These are phyloP conservation scores for Homolaphlyctis polyrhiza DNA, from an alignment of 371 early-diverging fungal species.

Conservation along the genomic window DNA sequence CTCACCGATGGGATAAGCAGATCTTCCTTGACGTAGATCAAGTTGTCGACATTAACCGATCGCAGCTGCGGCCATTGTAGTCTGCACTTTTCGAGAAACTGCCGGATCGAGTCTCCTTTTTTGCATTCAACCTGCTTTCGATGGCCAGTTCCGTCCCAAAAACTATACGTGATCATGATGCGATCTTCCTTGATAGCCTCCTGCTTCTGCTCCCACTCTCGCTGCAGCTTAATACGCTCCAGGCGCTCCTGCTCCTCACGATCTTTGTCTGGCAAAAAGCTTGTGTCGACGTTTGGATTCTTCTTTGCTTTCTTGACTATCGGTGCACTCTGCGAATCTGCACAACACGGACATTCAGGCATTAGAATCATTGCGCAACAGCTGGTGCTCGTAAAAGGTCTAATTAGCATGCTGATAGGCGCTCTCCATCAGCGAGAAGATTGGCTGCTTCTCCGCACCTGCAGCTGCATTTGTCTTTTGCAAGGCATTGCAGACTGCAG, in stretches of 20 bases:
- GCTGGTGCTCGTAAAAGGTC: not conserved
- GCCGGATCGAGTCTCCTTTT: conserved; percentile 85
- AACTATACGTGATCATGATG: conserved; percentile 82
- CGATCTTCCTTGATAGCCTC: conserved; percentile 64
- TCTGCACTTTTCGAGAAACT: conserved; percentile 80
- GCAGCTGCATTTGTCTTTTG: too few relatives aligned
- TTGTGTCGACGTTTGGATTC: conserved; percentile 88
- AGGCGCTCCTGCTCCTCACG: conserved; percentile 74
- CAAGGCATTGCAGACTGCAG: too few relatives aligned
- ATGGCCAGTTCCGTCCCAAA: conserved; percentile 95
- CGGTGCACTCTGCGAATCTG: too few relatives aligned
- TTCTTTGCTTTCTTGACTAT: conserved; percentile 61
- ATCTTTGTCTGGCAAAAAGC: conserved; percentile 88
- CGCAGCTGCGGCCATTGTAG: conserved; percentile 77
- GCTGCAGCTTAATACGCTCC: conserved; percentile 68
- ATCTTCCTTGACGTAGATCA: conserved; percentile 94
- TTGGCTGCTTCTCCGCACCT: too few relatives aligned
- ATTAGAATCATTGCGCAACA: too few relatives aligned
- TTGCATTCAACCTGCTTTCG: conserved; percentile 78
- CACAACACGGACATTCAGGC: too few relatives aligned
- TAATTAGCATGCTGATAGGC: not conserved
- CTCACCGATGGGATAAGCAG: conserved; percentile 89
- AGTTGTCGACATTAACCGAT: conserved; percentile 75
- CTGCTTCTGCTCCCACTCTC: conserved; percentile 76
- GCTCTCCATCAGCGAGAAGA: conserved; percentile 31